Evolutionary conservation across 2,329 filamentous ascomycete species (phyloP).

Genomic region (Venturia effusa): DNA sequence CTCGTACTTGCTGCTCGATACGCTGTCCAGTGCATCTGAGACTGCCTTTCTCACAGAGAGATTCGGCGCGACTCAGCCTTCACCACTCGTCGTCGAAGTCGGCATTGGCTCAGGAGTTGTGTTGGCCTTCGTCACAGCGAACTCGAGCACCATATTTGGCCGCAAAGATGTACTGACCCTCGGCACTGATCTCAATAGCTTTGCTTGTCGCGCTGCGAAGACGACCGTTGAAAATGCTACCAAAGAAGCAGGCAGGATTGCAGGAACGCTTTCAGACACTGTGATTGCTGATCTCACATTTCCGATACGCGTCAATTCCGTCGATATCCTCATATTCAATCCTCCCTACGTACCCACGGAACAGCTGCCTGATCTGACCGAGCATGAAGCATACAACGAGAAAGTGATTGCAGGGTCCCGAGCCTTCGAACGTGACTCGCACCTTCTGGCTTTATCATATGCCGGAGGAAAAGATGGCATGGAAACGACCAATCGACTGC

Average conservation of each 20-base stretch:
- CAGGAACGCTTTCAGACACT: constrained; percentile 48
- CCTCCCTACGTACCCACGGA: constrained; percentile 91
- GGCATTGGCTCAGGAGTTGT: constrained; percentile 90
- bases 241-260: constrained; percentile 2
- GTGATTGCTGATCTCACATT: constrained; percentile 59
- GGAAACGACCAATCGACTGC: constrained; percentile 76
- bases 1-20: constrained; percentile 88
- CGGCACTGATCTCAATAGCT: constrained; percentile 74
- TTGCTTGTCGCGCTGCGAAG: constrained; percentile 67
- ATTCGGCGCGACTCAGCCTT: constrained; percentile 35
- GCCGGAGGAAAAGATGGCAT: constrained; percentile 85
- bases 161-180: constrained; percentile 58
- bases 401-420: constrained; percentile 15
- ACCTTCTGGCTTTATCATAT: constrained; percentile 75
- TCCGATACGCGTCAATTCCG: constrained; percentile 44
- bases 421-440: constrained; percentile 67
- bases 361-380: constrained; percentile 50
- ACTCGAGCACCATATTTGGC: constrained; percentile 63
- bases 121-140: constrained; percentile 74
- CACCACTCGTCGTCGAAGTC: constrained; percentile 64
- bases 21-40: constrained; percentile 63
- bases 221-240: constrained; percentile 45
- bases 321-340: constrained; percentile 91
- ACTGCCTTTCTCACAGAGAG: constrained; percentile 53
- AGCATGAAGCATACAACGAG: constrained; percentile 23